These are phyloP conservation scores for Aspergillus ostianus DNA, from an alignment of 495 filamentous ascomycete species.

Conservation along the genomic window DNA sequence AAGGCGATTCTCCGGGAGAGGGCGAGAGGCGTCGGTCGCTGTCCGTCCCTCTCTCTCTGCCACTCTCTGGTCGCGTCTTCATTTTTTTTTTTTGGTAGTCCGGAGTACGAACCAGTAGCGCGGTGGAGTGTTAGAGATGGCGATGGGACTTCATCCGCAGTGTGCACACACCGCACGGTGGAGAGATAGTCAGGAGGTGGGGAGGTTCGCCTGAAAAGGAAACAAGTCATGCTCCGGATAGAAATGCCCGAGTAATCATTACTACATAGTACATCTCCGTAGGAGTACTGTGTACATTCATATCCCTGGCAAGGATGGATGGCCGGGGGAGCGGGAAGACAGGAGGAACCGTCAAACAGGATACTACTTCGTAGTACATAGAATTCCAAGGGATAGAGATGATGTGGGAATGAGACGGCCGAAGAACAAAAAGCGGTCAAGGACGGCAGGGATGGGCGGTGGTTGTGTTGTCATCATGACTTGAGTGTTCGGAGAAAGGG, in stretches of 20 bases:
- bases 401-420: neutral
- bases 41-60: neutral
- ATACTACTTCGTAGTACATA: too few relatives aligned
- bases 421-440: constrained; percentile 17
- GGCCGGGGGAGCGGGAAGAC: too few relatives aligned
- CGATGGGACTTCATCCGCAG: constrained; percentile 4
- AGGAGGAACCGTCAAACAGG: too few relatives aligned
- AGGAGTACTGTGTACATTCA: neutral
- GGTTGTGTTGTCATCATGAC: constrained; percentile 17
- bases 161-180: neutral
- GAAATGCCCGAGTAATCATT: too few relatives aligned
- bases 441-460: constrained; percentile 4
- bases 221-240: neutral
- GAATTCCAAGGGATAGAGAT: neutral
- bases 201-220: neutral
- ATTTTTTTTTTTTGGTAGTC: too few relatives aligned
- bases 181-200: neutral
- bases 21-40: neutral
- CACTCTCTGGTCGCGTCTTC: neutral
- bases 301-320: neutral
- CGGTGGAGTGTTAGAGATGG: constrained; percentile 1
- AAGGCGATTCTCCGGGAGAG: neutral
- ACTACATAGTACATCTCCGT: too few relatives aligned
- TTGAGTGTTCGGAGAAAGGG: constrained; percentile 3
- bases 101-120: neutral